A percentile compares a stretch with the other conserved stretches of the same genome.
These are phyloP conservation scores for Stipa capillata DNA, from an alignment of 176 grass and related monocot genomes.

Conservation along the genomic window DNA sequence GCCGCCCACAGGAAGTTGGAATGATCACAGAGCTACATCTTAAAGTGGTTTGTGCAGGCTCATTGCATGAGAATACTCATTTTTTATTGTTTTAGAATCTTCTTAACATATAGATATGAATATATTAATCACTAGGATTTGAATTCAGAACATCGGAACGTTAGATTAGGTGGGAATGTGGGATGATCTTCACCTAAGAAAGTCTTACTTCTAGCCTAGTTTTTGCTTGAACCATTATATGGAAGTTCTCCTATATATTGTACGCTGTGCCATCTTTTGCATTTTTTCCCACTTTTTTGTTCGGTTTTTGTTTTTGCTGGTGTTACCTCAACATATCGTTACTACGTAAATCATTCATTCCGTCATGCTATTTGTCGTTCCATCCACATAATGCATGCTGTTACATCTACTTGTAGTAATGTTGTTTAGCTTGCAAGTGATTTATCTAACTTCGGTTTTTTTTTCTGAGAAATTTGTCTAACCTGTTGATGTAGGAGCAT, in stretches of 20 bases:
- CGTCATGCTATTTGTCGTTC: background rate
- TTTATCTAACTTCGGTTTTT: background rate
- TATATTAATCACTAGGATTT: background rate
- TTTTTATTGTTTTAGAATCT: background rate
- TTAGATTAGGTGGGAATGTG: background rate
- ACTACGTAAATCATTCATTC: background rate
- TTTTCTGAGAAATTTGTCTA: background rate
- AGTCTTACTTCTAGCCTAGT: background rate
- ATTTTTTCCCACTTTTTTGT: background rate
- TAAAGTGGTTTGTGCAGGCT: slow-evolving; percentile 74
- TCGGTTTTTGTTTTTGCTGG: background rate
- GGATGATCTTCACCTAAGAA: background rate
- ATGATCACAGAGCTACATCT: slow-evolving; percentile 81
- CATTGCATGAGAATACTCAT: slow-evolving; percentile 8
- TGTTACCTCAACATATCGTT: background rate
- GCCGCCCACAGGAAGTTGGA: slow-evolving; percentile 83
- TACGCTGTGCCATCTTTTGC: background rate
- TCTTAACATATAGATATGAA: background rate
- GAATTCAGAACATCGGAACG: background rate
- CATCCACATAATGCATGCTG: background rate
- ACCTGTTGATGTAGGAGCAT: background rate
- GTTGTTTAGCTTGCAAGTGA: background rate
- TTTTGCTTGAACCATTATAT: background rate
- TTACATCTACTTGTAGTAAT: slow-evolving; percentile 1
- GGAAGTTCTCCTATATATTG: background rate